Evolutionary conservation across 768 basidiomycete species (phyloP), one percentile per base, ranked within the genome.

Genomic region (Clavaria fumosa): DNA sequence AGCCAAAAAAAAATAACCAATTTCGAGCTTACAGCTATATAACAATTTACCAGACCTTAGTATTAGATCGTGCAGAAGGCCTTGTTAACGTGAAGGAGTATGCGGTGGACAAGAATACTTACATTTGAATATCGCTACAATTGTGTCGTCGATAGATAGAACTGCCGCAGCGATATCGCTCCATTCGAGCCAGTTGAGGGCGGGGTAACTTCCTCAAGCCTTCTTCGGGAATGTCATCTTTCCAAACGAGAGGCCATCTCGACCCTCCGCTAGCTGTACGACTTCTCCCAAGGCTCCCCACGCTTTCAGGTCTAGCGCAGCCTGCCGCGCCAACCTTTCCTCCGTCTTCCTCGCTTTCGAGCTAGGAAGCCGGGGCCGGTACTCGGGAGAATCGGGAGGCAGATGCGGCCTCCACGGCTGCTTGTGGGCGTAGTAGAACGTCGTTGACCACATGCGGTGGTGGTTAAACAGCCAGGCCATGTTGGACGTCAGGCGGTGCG

Each of bases 401-500:
- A 32, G 44, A 31, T 63, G 55, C 4, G 66, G 57, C 31, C 62
- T 54, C 72, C 70, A 71, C 36, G 44, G 33, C 35, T 43, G 47
- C 2, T 20, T 19, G 32, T 7, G 33, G 20, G 33, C 39, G 45
- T 42, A 31, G 31, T 50, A 44, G 18, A 47, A 43, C 40, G 46
- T 23, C 44, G 38, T 53, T 45, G 64, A 31, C 21, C 48, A 53
- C 26, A 44, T 39, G 44, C 54, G 63, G 53, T 63, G 53, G 24
- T 47, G 45, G 37, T 49, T 59, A 21, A 60, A 45, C 35, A 71
- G 45, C 15, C 60, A 50, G 7, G 55, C 53, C 9, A 78, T 53
- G 46, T 81, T 80, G 12, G 66, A 66, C 4, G 75, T 72, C 4
- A 73, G 46, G 40, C 57, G 58, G 49, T 80, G 75, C 7, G 78